Evolutionary conservation across 2,329 filamentous ascomycete genomes (phyloP).

Genomic region (Neopestalotiopsis clavispora): DNA sequence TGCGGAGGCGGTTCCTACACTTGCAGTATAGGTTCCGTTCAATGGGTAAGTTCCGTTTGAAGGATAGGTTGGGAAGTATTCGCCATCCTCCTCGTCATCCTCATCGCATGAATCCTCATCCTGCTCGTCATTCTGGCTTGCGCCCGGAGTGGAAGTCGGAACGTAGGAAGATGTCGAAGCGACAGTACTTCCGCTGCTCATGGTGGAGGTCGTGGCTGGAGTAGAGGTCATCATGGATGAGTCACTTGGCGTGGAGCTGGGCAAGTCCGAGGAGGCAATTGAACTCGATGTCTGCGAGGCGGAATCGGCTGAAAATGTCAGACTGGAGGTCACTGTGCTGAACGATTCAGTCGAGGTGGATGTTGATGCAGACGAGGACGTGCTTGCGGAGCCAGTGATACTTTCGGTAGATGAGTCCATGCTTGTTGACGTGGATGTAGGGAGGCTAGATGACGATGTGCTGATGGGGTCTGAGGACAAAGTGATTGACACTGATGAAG

Average conservation of each 20-base stretch:
- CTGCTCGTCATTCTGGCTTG: neutral
- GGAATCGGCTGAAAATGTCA: neutral
- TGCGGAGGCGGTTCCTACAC: neutral
- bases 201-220: neutral
- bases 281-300: neutral
- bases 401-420: neutral
- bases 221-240: neutral
- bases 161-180: neutral
- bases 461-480: too few relatives aligned
- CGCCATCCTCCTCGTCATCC: neutral
- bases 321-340: neutral
- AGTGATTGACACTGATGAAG: too few relatives aligned
- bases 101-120: neutral
- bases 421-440: too few relatives aligned
- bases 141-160: neutral
- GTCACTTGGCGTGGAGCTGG: neutral
- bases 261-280: neutral
- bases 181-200: neutral
- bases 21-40: neutral
- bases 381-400: constrained; percentile 1
- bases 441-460: too few relatives aligned
- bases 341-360: neutral
- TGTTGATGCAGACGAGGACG: neutral
- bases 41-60: neutral
- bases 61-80: neutral